phyloP scores from a whole-genome alignment of 2,329 filamentous ascomycete species.

The Pseudodiploospora longispora region DNA sequence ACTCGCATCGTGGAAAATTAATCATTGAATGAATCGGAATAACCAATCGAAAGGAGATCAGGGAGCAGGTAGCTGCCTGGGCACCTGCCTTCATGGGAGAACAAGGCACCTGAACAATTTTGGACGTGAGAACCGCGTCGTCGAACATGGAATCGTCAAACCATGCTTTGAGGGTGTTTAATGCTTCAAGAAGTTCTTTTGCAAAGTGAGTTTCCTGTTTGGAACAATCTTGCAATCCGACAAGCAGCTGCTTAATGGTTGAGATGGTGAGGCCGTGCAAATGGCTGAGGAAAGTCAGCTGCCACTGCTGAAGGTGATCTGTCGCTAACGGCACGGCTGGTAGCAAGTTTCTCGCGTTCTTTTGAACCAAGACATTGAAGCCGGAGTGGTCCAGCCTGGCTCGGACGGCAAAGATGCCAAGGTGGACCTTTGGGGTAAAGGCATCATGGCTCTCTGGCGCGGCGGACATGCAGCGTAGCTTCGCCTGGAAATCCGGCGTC shows the following conservation, averaged over 20 bases:
- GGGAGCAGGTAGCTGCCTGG: constrained; percentile 12
- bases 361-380: constrained; percentile 56
- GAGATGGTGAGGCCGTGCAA: constrained; percentile 37
- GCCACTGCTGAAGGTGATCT: constrained; percentile 44
- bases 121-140: constrained; percentile 36
- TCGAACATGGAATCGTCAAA: constrained; percentile 38
- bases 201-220: constrained; percentile 37
- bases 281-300: constrained; percentile 45
- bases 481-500: constrained; percentile 48
- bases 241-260: constrained; percentile 22
- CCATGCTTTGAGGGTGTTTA: constrained; percentile 32
- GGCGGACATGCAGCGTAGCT: constrained; percentile 56
- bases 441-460: constrained; percentile 42
- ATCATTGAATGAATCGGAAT: constrained; percentile 52
- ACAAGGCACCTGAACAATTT: constrained; percentile 35
- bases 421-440: constrained; percentile 44
- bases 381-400: constrained; percentile 43
- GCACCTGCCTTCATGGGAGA: constrained; percentile 4
- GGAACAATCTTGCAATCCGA: constrained; percentile 28
- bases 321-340: constrained; percentile 50
- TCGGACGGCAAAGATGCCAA: constrained; percentile 51
- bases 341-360: constrained; percentile 48
- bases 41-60: constrained; percentile 53
- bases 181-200: constrained; percentile 33
- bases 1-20: constrained; percentile 44